A percentile compares a stretch with the other conserved stretches of the same genome.
These are phyloP conservation scores for Alloteropsis semialata DNA, from an alignment of 176 grass and related monocot genomes.

Conservation along the genomic window DNA sequence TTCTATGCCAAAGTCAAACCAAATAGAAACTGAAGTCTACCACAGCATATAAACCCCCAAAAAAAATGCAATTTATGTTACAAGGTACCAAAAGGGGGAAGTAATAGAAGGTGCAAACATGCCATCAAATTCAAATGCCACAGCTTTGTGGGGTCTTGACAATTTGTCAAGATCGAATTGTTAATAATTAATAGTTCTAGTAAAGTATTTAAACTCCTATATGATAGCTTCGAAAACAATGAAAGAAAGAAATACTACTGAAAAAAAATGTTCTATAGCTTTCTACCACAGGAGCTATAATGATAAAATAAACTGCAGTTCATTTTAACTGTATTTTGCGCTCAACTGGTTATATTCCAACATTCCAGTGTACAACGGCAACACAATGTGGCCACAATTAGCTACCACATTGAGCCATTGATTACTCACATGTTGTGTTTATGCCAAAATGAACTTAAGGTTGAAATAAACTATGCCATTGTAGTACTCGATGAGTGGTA, in stretches of 20 bases:
- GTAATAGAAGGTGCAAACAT: neutral
- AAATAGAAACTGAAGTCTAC: conserved; percentile 1
- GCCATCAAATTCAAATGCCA: neutral
- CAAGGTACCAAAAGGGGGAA: neutral
- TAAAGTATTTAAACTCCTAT: neutral
- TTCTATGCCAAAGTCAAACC: conserved; percentile 22
- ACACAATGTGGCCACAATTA: neutral
- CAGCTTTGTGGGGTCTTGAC: neutral
- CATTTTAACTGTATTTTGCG: neutral
- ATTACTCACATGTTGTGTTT: neutral
- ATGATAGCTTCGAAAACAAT: neutral
- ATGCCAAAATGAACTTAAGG: neutral
- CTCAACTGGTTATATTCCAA: neutral
- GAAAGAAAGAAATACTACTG: neutral
- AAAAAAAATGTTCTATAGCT: neutral
- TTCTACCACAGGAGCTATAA: neutral
- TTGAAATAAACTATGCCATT: neutral
- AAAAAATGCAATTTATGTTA: neutral
- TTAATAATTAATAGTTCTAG: neutral
- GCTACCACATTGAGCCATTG: neutral
- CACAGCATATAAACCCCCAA: neutral
- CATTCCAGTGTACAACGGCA: neutral
- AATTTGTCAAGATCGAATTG: conserved; percentile 8
- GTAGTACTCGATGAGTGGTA: neutral
- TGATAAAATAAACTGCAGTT: neutral